Conservation (phyloP, 2,329 filamentous ascomycete species). For the Cladobotryum mycophilum region DNA sequence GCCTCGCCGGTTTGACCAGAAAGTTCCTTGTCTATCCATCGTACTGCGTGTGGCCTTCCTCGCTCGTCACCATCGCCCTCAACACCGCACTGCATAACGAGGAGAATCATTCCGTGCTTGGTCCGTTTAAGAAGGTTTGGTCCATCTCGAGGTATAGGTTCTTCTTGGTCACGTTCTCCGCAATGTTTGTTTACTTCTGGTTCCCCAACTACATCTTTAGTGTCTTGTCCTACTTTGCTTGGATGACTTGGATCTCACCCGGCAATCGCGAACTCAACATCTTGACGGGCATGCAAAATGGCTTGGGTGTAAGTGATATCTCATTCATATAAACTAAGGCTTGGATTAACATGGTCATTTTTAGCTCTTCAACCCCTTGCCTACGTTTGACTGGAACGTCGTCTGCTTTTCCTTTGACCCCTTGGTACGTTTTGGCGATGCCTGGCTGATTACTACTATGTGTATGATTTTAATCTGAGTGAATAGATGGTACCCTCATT, state of each 20-base stretch:
- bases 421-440: slow-evolving; percentile 12
- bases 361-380: slow-evolving; percentile 38
- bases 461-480: too few species aligned
- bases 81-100: slow-evolving; percentile 22
- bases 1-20: slow-evolving; percentile 27
- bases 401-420: slow-evolving; percentile 16
- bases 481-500: slow-evolving; percentile 26
- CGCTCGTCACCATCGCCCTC: slow-evolving; percentile 28
- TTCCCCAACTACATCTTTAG: slow-evolving; percentile 41
- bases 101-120: slow-evolving; percentile 9
- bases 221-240: slow-evolving; percentile 39
- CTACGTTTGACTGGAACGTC: slow-evolving; percentile 46
- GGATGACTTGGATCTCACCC: slow-evolving; percentile 46
- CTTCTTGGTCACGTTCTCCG: slow-evolving; percentile 34
- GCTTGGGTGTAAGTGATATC: slow-evolving; percentile 24
- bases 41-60: slow-evolving; percentile 27
- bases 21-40: slow-evolving; percentile 31
- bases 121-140: slow-evolving; percentile 32
- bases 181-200: slow-evolving; percentile 39
- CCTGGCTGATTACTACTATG: too few species aligned
- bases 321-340: too few species aligned
- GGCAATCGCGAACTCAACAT: slow-evolving; percentile 35
- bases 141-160: slow-evolving; percentile 38
- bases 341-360: too few species aligned
- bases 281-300: slow-evolving; percentile 35